A percentile compares a stretch with the other conserved stretches of the same genome.
phyloP scores from a whole-genome alignment of 768 basidiomycete species.

The Amanita rubescens region DNA sequence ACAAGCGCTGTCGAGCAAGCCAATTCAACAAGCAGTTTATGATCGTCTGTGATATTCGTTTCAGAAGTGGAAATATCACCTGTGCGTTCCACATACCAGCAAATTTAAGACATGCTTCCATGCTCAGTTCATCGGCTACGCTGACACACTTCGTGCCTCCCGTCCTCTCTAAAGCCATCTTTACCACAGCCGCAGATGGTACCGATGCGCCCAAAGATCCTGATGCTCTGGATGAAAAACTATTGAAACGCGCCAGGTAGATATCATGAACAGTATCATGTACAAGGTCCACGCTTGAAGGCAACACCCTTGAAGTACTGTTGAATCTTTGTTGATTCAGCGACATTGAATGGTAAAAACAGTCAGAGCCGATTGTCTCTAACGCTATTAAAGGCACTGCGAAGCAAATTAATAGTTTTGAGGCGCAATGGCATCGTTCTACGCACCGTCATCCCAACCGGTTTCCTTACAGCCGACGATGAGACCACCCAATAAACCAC shows the following conservation, averaged over 20 bases:
- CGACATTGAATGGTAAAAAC: slow-evolving; percentile 65
- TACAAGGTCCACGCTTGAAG: slow-evolving; percentile 34
- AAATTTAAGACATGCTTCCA: slow-evolving; percentile 50
- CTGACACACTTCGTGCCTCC: slow-evolving; percentile 53
- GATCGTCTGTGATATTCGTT: slow-evolving; percentile 46
- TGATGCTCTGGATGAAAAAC: slow-evolving; percentile 56
- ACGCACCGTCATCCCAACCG: slow-evolving; percentile 65
- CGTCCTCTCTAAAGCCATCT: slow-evolving; percentile 52
- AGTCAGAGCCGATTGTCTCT: slow-evolving; percentile 67
- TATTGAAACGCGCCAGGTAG: slow-evolving; percentile 47
- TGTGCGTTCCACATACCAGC: slow-evolving; percentile 37
- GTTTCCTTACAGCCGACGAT: slow-evolving; percentile 56
- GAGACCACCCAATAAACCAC: slow-evolving; percentile 62
- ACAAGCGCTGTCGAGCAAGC: slow-evolving; percentile 66
- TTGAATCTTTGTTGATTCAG: slow-evolving; percentile 40
- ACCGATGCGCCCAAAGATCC: slow-evolving; percentile 66
- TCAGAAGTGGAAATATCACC: slow-evolving; percentile 3
- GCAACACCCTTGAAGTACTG: slow-evolving; percentile 23
- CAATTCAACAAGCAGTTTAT: slow-evolving; percentile 68
- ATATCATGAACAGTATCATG: slow-evolving; percentile 38
- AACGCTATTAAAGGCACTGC: slow-evolving; percentile 60
- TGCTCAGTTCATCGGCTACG: slow-evolving; percentile 62
- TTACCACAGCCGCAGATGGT: slow-evolving; percentile 53
- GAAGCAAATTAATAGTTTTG: not conserved
- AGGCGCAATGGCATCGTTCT: not conserved